A percentile compares a stretch with the other conserved stretches of the same genome.
Conservation (phyloP, 2,329 filamentous ascomycete species). For the Pyrenophora tritici-repentis region DNA sequence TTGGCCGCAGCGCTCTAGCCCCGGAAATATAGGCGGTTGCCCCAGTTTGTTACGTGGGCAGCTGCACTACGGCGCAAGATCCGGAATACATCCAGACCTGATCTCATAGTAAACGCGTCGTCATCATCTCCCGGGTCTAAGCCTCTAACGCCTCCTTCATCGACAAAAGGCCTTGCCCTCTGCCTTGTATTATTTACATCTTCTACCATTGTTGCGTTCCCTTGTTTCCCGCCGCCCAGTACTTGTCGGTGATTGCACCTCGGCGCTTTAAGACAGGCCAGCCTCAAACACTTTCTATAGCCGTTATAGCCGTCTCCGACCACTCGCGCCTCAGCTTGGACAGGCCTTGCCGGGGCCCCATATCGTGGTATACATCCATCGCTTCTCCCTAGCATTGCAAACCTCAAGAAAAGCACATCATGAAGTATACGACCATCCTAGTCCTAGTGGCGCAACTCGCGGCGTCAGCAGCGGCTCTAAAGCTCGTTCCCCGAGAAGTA, state of each 20-base stretch:
- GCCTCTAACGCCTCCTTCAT: constrained; percentile 8
- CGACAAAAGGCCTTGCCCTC: constrained; percentile 7
- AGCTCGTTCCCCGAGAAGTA: constrained; percentile 42
- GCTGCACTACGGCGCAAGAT: constrained; percentile 13
- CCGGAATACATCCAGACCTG: constrained; percentile 13
- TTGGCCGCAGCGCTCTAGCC: constrained; percentile 2
- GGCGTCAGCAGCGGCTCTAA: constrained; percentile 35
- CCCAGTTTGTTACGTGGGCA: constrained; percentile 12
- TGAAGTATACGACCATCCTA: constrained; percentile 41
- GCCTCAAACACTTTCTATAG: constrained; percentile 3
- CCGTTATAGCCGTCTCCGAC: constrained; percentile 12
- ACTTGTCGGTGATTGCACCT: neutral
- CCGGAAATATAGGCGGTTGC: constrained; percentile 8
- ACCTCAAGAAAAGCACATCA: constrained; percentile 11
- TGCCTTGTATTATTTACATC: neutral
- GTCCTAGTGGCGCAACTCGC: constrained; percentile 38
- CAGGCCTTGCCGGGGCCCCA: constrained; percentile 7
- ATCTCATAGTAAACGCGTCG: constrained; percentile 21
- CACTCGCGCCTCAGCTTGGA: constrained; percentile 18
- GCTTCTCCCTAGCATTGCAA: neutral
- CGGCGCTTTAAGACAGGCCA: neutral
- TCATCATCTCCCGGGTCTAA: constrained; percentile 8
- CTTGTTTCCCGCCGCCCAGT: constrained; percentile 4
- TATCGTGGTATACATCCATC: constrained; percentile 15
- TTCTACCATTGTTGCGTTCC: neutral